Evolutionary conservation across 2,329 filamentous ascomycete genomes (phyloP), one percentile per base, ranked within the genome.

Genomic region (Aspergillus tubingensis): DNA sequence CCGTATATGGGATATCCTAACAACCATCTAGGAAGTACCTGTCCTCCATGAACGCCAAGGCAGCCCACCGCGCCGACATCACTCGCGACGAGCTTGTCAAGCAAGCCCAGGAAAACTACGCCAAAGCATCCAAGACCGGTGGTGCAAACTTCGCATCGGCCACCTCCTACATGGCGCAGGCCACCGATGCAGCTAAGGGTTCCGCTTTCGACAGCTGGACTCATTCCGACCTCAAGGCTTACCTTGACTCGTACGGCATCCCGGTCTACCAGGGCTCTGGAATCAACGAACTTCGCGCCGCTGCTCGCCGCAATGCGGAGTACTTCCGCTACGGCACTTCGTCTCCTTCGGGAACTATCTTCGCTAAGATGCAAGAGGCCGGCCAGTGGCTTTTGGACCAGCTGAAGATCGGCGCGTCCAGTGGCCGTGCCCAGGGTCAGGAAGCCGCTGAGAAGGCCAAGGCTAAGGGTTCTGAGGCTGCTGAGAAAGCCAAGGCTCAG

Each of bases 231-330:
- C 80, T 95, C 63, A 93, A 94, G 81, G 80, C 85, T 1, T 94
- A 93, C 70, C 84, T 94, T 6, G 91, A 94, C 72, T 89, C 86
- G 63, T 94, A 92, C 65, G 91, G 91, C 39, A 80, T 94, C 43
- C 82, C 84, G 57, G 79, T 85, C 43, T 88, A 88, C 47, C 88
- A 91, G 73, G 88, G 88, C 5, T 87, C 86, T 17, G 88, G 80
- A 59, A 68, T 87, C 58, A 89, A 93, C 61, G 84, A 92, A 71
- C 81, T 94, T 19, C 85, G 86, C 62, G 89, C 89, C 8, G 81
- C 86, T 61, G 91, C 89, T 15, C 87, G 89, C 66, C 88, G 88
- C 74, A 88, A 92, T 68, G 83, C 86, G 21, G 90, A 88, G 21
- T 92, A 89, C 75, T 94, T 92, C 81, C 85, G 84, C 70, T 91